A percentile compares a stretch with the other conserved stretches of the same genome.
These are phyloP conservation scores for Aspergillus ochraceus DNA, from an alignment of 2,329 filamentous ascomycete genomes.

Conservation along the genomic window DNA sequence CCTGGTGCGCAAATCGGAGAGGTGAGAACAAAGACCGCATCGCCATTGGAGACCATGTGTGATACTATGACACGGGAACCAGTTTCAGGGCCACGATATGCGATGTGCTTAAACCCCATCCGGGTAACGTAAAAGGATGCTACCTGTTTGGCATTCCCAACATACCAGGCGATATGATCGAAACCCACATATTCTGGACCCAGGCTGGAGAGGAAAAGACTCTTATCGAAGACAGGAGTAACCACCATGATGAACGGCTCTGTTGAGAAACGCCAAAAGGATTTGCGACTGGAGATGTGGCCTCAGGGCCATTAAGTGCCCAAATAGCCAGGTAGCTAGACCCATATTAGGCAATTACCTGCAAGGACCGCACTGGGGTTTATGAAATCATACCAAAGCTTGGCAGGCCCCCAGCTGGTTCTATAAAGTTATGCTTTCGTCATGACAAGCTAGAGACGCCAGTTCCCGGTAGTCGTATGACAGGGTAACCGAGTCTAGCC, in stretches of 20 bases:
- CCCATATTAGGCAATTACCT: too few relatives aligned
- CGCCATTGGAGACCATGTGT: conserved; percentile 75
- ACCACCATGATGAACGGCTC: not conserved
- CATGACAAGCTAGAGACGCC: too few relatives aligned
- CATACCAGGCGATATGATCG: conserved; percentile 89
- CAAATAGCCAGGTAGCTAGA: too few relatives aligned
- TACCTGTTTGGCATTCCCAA: conserved; percentile 90
- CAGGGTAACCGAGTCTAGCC: too few relatives aligned
- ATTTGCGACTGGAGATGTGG: too few relatives aligned
- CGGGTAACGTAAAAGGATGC: conserved; percentile 80
- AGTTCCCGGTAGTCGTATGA: too few relatives aligned
- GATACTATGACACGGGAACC: conserved; percentile 76
- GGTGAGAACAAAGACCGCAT: conserved; percentile 79
- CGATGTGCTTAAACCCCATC: conserved; percentile 76
- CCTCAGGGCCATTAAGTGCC: not conserved
- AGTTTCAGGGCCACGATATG: conserved; percentile 83
- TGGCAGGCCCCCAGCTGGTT: too few relatives aligned
- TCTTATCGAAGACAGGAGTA: not conserved
- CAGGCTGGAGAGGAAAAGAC: not conserved
- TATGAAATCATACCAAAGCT: too few relatives aligned
- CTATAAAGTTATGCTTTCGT: too few relatives aligned
- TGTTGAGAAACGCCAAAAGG: too few relatives aligned
- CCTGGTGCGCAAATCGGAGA: conserved; percentile 67
- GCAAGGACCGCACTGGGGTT: too few relatives aligned
- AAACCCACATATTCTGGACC: conserved; percentile 56